phyloP scores from a whole-genome alignment of 2,329 filamentous ascomycete genomes.

The Cladorrhinum sp. region DNA sequence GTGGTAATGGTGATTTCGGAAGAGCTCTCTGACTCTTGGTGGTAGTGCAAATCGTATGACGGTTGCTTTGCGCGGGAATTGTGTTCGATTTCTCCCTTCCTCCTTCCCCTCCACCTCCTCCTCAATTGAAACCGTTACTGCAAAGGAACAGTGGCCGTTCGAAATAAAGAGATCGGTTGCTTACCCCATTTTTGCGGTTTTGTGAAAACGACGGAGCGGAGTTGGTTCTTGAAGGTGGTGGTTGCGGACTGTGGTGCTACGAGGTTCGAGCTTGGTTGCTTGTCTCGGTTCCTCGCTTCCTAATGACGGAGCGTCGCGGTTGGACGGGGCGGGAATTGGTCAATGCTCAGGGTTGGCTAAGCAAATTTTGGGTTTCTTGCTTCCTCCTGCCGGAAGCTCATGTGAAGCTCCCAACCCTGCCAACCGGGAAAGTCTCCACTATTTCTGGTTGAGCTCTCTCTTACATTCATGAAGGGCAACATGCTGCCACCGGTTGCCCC shows the following conservation, averaged over 20 bases:
- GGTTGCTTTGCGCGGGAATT: background rate
- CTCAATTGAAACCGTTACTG: background rate
- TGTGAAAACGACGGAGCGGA: background rate
- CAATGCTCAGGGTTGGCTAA: constrained; percentile 8
- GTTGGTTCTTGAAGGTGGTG: background rate
- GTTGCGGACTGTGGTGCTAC: background rate
- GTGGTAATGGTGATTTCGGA: background rate
- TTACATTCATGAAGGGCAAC: background rate
- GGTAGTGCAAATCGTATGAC: constrained; percentile 2
- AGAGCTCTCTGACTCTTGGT: background rate
- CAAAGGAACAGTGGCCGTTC: background rate
- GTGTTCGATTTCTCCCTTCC: background rate
- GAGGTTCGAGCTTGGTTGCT: background rate
- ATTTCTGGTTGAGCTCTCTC: background rate
- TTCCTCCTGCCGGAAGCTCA: background rate
- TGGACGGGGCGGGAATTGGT: background rate
- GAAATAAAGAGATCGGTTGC: background rate
- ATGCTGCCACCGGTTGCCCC: background rate
- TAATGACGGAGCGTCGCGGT: constrained; percentile 5
- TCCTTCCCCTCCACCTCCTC: background rate
- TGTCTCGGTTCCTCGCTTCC: background rate
- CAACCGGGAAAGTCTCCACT: background rate
- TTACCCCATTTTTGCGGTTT: constrained; percentile 5
- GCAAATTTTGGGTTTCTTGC: background rate
- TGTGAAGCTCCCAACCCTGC: constrained; percentile 6